Conservation (phyloP, 208 protist genomes). For the Trypanosoma mega region DNA sequence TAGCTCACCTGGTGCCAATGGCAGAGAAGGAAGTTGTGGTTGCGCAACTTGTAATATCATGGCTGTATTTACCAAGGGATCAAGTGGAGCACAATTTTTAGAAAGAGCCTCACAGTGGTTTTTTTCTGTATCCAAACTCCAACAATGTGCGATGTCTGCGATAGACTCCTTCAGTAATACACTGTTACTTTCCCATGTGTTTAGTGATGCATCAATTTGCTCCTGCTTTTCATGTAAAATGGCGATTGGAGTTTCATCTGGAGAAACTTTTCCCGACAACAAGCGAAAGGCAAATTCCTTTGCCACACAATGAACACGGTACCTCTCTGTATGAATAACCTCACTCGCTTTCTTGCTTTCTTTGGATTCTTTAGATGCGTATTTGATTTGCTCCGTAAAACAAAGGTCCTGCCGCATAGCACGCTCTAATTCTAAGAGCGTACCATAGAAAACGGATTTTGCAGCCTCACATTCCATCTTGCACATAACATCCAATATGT, state of each 20-base stretch:
- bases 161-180: constrained; percentile 59
- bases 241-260: constrained; percentile 43
- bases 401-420: constrained; percentile 67
- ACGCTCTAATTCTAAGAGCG: constrained; percentile 63
- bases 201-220: constrained; percentile 55
- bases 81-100: constrained; percentile 42
- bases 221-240: constrained; percentile 53
- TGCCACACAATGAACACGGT: constrained; percentile 58
- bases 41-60: constrained; percentile 32
- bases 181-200: constrained; percentile 52
- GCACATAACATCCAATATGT: constrained; percentile 53
- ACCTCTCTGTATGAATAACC: constrained; percentile 55
- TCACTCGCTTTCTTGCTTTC: constrained; percentile 60
- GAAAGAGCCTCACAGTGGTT: constrained; percentile 38
- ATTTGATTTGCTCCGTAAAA: constrained; percentile 68
- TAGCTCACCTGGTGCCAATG: constrained; percentile 53
- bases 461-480: constrained; percentile 49
- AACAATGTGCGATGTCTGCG: constrained; percentile 55
- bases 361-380: constrained; percentile 67
- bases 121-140: constrained; percentile 46
- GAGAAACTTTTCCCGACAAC: constrained; percentile 36
- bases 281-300: constrained; percentile 74
- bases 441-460: constrained; percentile 59
- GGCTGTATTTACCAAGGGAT: constrained; percentile 28
- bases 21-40: constrained; percentile 47